Evolutionary conservation across 202 grass and related monocot genomes (phyloP), one percentile per base, ranked within the genome.

Genomic region (Cymbopogon flexuosus): DNA sequence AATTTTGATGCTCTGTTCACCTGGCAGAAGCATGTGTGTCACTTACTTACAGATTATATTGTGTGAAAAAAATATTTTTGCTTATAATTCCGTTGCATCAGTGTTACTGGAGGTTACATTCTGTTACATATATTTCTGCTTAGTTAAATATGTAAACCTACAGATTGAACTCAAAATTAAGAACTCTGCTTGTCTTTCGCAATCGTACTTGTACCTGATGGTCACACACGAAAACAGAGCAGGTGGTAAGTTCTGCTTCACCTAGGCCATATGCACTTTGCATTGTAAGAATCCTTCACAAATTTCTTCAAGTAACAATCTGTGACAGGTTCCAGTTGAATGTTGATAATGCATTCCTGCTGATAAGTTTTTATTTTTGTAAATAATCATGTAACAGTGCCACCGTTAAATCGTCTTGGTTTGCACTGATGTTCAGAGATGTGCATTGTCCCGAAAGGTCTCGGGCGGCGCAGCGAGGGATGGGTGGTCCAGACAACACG

Each of bases 401-500:
- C 21, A 71, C 13, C 24, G 14, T 13, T 61, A 66, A 46, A 8
- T 73, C 14, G 23, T 61, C 29, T n/a, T 22, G 1, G 24, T 43
- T 58, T 47, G 27, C 30, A 37, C 46, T 22, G 56, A 63, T 14
- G 62, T 43, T 78, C 58, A 33, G 22, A 67, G 0, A 18, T 57
- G 41, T 9, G 19, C n/a, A n/a, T n/a, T n/a, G n/a, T n/a, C n/a
- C 31, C 27, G 83, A 34, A 70, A 73, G 56, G 24, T 64, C 41
- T 42, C 77, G 67, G 36, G 30, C 60, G 74, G 73, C 40, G n/a
- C 79, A 42, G 61, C 71, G 16, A 70, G 79, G 84, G 12, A 75
- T 62, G 54, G 79, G 88, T 19, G 75, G 79, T 1, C 84, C 76
- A 4, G 86, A 96, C 8, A 88, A 89, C 72, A 62, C 10, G 68